Base-by-base conservation (phyloP, 2,329 filamentous ascomycete genomes). In the Zymoseptoria crescenta region DNA sequence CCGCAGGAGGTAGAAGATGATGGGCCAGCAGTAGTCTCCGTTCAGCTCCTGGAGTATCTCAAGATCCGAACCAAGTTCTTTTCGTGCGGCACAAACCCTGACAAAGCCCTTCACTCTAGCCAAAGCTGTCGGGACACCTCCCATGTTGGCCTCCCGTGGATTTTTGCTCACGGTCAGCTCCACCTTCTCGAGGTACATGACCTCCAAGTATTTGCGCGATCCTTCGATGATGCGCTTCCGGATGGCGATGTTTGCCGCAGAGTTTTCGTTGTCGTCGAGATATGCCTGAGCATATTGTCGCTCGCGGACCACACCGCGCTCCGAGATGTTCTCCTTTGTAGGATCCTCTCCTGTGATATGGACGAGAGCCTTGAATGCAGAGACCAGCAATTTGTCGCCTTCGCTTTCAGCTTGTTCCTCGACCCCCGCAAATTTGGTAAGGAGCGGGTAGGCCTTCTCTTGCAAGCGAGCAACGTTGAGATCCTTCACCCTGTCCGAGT, bases 71-170 rank as follows among this genome's bases (percentile, higher is more conserved):
- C 88, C 89, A 50, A 97, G 82, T 69, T 96, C 91, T 74, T 92
- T 96, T 60, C 91, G 85, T 1, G 84, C 82, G 49, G 87, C 83
- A 61, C 89, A 86, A 59, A 96, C 81, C 54, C 92, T 86, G 66
- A 99, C 90, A 70, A 93, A 99, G 7, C 91, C 94, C 70, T 90
- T 90, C 70, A 96, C 87, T 76, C 96, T 96, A 79, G 89, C 96
- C 65, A 92, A 82, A 21, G 91, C 84, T 57, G 92, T 91, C 1
- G 94, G 94, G 49, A 91, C 84, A 64, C 94, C 94, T 60, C 94
- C 94, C 49, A 96, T 82, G 70, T 89, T 89, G 29, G 94, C 93
- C 71, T 96, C 92, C 57, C 87, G 85, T 1, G 92, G 91, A 71
- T 94, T 90, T 73, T 88, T 95, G 48, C 83, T 81, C 61, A 99